A percentile compares a stretch with the other conserved stretches of the same genome.
Evolutionary conservation across 2,329 filamentous ascomycete species (phyloP).

Genomic region (Lachnellula subtilissima): DNA sequence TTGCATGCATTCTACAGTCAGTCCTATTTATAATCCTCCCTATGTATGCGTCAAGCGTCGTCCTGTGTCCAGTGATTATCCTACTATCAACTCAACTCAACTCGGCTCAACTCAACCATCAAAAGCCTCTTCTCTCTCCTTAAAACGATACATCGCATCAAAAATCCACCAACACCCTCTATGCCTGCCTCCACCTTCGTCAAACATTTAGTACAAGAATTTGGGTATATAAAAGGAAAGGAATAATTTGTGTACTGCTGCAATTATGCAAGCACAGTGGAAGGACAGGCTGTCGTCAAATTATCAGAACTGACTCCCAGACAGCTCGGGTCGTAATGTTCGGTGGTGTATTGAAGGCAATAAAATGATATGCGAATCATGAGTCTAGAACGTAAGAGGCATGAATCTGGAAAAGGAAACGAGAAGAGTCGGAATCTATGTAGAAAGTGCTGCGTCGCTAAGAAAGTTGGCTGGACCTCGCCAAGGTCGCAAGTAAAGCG

Average conservation of each 20-base stretch:
- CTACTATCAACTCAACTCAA: not conserved
- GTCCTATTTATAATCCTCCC: not conserved
- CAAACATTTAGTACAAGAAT: conserved; percentile 26
- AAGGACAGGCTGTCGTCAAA: conserved; percentile 14
- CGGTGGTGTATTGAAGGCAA: conserved; percentile 10
- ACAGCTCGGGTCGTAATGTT: conserved; percentile 12
- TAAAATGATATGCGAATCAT: conserved; percentile 21
- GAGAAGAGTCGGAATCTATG: not conserved
- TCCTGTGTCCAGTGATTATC: not conserved
- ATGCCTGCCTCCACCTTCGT: conserved; percentile 1
- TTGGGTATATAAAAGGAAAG: conserved; percentile 30
- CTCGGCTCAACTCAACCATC: not conserved
- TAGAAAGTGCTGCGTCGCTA: not conserved
- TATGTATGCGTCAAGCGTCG: not conserved
- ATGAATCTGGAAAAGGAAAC: conserved; percentile 11
- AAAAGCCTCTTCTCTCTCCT: not conserved
- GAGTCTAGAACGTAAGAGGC: conserved; percentile 28
- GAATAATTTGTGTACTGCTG: conserved; percentile 9
- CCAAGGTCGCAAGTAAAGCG: not conserved
- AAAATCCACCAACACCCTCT: not conserved
- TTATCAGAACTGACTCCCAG: conserved; percentile 19
- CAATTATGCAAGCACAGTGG: conserved; percentile 1
- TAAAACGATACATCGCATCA: not conserved
- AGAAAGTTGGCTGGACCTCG: not conserved
- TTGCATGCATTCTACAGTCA: not conserved